Conservation (phyloP, 2,329 filamentous ascomycete genomes). For the Knoxdaviesia proteae region DNA sequence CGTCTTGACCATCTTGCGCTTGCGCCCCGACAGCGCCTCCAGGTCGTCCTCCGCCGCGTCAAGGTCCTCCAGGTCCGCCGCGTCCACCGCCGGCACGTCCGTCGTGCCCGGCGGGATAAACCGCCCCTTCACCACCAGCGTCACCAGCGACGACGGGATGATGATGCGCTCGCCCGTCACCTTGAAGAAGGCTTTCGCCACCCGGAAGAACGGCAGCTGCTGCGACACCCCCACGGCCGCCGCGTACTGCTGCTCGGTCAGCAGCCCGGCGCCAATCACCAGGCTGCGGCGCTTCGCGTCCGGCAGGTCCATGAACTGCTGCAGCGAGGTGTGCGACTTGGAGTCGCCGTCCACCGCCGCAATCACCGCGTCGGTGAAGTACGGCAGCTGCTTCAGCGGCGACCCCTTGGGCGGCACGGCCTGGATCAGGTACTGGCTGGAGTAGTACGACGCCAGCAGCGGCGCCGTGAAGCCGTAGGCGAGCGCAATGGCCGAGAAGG, state of each 20-base stretch:
- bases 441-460: slow-evolving; percentile 61
- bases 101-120: slow-evolving; percentile 73
- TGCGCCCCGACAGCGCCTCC: slow-evolving; percentile 62
- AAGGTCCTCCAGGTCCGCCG: slow-evolving; percentile 68
- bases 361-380: slow-evolving; percentile 52
- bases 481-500: slow-evolving; percentile 69
- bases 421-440: slow-evolving; percentile 76
- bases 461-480: slow-evolving; percentile 71
- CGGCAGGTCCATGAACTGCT: slow-evolving; percentile 73
- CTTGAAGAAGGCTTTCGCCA: slow-evolving; percentile 96
- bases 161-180: slow-evolving; percentile 86
- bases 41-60: slow-evolving; percentile 87
- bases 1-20: slow-evolving; percentile 45
- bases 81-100: slow-evolving; percentile 52
- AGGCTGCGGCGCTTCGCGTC: slow-evolving; percentile 52
- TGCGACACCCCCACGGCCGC: slow-evolving; percentile 56
- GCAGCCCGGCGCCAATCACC: slow-evolving; percentile 46
- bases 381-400: slow-evolving; percentile 76
- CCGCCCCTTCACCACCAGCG: slow-evolving; percentile 84
- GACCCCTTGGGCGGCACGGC: slow-evolving; percentile 66
- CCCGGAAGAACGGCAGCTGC: slow-evolving; percentile 63
- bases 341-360: slow-evolving; percentile 53
- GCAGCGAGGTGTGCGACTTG: slow-evolving; percentile 56
- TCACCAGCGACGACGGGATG: slow-evolving; percentile 79
- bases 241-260: slow-evolving; percentile 58